A percentile compares a stretch with the other conserved stretches of the same genome.
These are phyloP conservation scores for Graphilbum sp. DNA, from an alignment of 2,329 filamentous ascomycete genomes.

Conservation along the genomic window DNA sequence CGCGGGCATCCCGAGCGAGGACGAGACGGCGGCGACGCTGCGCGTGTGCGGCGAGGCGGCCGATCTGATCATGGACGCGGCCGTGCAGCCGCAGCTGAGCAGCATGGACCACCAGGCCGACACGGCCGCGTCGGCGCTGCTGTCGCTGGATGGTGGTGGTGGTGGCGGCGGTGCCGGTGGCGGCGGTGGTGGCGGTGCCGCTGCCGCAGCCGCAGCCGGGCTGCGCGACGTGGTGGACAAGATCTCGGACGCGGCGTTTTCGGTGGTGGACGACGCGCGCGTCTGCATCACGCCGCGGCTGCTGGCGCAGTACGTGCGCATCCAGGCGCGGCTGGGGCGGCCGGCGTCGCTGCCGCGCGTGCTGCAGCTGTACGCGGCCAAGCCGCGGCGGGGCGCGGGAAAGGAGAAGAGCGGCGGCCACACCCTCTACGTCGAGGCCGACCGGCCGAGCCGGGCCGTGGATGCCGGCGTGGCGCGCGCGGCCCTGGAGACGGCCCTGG, in stretches of 20 bases:
- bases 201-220: constrained; percentile 13
- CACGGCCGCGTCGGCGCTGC: constrained; percentile 36
- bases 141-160: constrained; percentile 21
- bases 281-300: constrained; percentile 65
- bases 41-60: constrained; percentile 28
- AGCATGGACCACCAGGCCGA: constrained; percentile 21
- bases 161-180: neutral
- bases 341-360: constrained; percentile 65
- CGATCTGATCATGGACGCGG: constrained; percentile 14
- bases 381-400: constrained; percentile 53
- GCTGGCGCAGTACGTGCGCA: constrained; percentile 57
- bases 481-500: constrained; percentile 67
- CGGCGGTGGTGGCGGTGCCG: no score
- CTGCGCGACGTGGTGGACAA: constrained; percentile 29
- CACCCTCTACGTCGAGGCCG: constrained; percentile 49
- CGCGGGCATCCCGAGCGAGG: constrained; percentile 26
- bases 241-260: constrained; percentile 46
- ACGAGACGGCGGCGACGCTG: constrained; percentile 26
- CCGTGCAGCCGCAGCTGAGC: constrained; percentile 24
- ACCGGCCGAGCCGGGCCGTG: constrained; percentile 54
- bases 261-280: constrained; percentile 54
- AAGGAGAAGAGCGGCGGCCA: constrained; percentile 24
- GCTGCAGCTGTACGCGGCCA: constrained; percentile 69
- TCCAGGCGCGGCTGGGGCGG: constrained; percentile 56
- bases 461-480: constrained; percentile 51